Conservation (phyloP, 1,284 basidiomycete genomes). For the Cystobasidium slooffiae region DNA sequence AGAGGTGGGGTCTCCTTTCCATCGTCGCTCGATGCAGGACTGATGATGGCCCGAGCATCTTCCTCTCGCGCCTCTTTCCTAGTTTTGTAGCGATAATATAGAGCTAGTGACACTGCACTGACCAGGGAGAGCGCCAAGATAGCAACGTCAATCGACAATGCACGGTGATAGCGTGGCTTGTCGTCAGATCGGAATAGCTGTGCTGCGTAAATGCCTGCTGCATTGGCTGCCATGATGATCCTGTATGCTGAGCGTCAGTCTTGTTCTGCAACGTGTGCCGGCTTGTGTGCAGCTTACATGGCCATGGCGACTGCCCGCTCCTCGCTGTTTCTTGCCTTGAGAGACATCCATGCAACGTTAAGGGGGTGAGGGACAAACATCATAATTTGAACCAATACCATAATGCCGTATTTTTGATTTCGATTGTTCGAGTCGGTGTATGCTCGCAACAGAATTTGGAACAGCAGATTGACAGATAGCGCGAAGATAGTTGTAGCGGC, state of each 20-base stretch:
- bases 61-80: constrained; percentile 10
- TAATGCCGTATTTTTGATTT: constrained; percentile 51
- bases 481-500: constrained; percentile 51
- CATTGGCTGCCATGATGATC: constrained; percentile 51
- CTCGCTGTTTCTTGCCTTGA: constrained; percentile 53
- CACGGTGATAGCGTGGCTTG: constrained; percentile 53
- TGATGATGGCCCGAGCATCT: constrained; percentile 2
- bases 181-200: constrained; percentile 55
- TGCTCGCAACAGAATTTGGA: constrained; percentile 51
- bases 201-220: constrained; percentile 53
- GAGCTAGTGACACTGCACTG: background rate
- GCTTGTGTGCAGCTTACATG: constrained; percentile 38
- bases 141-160: constrained; percentile 51
- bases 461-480: constrained; percentile 49
- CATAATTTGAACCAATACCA: constrained; percentile 52
- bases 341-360: constrained; percentile 54
- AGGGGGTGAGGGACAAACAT: constrained; percentile 51
- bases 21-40: background rate
- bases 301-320: constrained; percentile 55
- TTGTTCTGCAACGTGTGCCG: constrained; percentile 2
- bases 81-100: constrained; percentile 10
- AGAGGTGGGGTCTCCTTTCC: constrained; percentile 3
- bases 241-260: background rate
- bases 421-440: constrained; percentile 47
- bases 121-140: constrained; percentile 48